Evolutionary conservation across 306 rosid species (phyloP), one percentile per base, ranked within the genome.

Genomic region (Rosa multiflora): DNA sequence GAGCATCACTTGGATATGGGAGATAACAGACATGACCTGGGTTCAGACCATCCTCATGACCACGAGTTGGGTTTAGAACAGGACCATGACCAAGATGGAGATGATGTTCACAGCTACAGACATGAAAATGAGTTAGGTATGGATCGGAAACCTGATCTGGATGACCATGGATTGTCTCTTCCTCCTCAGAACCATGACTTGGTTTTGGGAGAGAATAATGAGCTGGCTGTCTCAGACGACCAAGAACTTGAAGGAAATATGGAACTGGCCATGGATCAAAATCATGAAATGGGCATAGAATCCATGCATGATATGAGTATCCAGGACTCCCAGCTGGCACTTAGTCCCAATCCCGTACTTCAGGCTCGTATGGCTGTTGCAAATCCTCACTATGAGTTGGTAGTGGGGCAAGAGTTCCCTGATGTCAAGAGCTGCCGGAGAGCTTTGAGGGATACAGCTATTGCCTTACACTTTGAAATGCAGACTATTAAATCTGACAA

Each of bases 401-500:
- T 84, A 5, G 97, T 92, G 75, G 96, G 96, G 79, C 96, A 92
- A 85, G 97, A 90, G 82, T 92, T 92, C 83, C 93, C 94, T 51
- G 96, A 92, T 82, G 97, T 92, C 79, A 90, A 90, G 88, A 90
- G 97, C 83, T 92, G 97, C 43, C 86, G 97, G 37, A 90, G 97
- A 78, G 96, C 94, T 52, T 79, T 92, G 84, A 86, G 97, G 89
- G 92, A 92, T 77, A 89, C 97, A 12, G 97, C 97, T 62, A 92
- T 92, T 29, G 97, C 96, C 6, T 75, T 90, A 26, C 97, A 89
- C 86, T 92, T 92, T 80, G 97, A 92, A 83, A 89, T 92, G 81
- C 97, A 92, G 85, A 92, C 97, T 56, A 88, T 92, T 49, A 92
- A 92, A 85, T 92, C 97, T 46, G 97, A 92, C 86, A 92, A 92